A percentile compares a stretch with the other conserved stretches of the same genome.
Evolutionary conservation across 2,329 filamentous ascomycete species (phyloP).

Genomic region (Colletotrichum musicola): DNA sequence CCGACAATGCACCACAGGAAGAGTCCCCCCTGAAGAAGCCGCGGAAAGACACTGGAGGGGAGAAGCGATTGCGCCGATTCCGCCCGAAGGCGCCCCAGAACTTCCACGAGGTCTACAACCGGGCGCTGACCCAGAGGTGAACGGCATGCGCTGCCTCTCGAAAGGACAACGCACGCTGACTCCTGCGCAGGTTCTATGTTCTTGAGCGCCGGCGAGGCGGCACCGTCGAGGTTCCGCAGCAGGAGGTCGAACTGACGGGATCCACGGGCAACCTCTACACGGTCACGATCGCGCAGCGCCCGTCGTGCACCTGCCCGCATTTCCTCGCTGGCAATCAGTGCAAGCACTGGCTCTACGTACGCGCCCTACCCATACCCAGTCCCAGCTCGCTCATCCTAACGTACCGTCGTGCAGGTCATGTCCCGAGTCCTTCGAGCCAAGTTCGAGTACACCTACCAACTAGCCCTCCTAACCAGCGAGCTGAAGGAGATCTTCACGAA

Average conservation of each 20-base stretch:
- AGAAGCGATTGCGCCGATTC: constrained; percentile 53
- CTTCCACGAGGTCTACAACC: constrained; percentile 53
- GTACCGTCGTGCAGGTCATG: constrained; percentile 58
- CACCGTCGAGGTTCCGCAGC: constrained; percentile 56
- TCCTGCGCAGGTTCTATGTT: constrained; percentile 55
- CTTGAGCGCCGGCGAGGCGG: constrained; percentile 54
- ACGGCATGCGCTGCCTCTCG: constrained; percentile 5
- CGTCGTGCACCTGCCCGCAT: constrained; percentile 69
- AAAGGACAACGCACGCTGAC: constrained; percentile 14
- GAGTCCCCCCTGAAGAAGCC: constrained; percentile 1
- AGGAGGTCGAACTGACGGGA: constrained; percentile 70
- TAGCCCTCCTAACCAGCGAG: constrained; percentile 70
- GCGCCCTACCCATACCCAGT: constrained; percentile 31
- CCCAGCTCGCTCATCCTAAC: background rate
- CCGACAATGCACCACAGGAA: background rate
- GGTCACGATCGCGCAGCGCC: constrained; percentile 64
- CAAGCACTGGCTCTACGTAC: constrained; percentile 74
- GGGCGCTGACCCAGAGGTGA: constrained; percentile 56
- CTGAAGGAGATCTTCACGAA: constrained; percentile 68
- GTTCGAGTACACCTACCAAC: constrained; percentile 69
- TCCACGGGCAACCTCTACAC: constrained; percentile 76
- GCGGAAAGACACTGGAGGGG: constrained; percentile 36
- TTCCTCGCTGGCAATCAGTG: constrained; percentile 67
- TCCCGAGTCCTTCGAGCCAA: constrained; percentile 70
- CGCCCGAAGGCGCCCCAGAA: constrained; percentile 49